Percentiles rank a stretch among this genome's conserved stretches.
phyloP scores from a whole-genome alignment of 345 rosid genomes.

The Cardamine chenopodiifolia region DNA sequence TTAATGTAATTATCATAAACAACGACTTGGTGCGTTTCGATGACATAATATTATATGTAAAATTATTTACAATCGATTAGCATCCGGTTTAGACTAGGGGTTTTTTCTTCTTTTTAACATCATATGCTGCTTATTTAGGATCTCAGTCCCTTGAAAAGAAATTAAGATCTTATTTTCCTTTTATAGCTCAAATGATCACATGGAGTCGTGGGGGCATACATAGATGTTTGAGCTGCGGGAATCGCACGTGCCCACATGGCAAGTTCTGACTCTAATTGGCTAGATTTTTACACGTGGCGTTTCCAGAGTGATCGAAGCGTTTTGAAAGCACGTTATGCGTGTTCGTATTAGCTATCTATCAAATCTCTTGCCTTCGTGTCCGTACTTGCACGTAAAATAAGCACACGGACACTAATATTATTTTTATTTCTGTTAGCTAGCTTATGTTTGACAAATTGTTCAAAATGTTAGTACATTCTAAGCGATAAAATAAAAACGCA shows the following conservation, averaged over 20 bases:
- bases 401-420: slow-evolving; percentile 39
- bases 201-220: slow-evolving; percentile 34
- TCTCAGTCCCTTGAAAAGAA: neutral
- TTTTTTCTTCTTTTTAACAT: neutral
- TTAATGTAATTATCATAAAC: slow-evolving; percentile 26
- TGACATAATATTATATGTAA: neutral
- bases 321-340: slow-evolving; percentile 42
- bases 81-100: neutral
- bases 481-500: neutral
- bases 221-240: slow-evolving; percentile 36
- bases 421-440: slow-evolving; percentile 5
- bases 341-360: slow-evolving; percentile 38
- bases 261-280: slow-evolving; percentile 39
- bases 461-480: neutral
- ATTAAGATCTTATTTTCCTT: neutral
- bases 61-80: neutral
- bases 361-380: slow-evolving; percentile 32
- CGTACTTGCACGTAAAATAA: slow-evolving; percentile 36
- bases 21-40: slow-evolving; percentile 24
- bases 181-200: slow-evolving; percentile 30
- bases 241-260: slow-evolving; percentile 46
- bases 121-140: slow-evolving; percentile 1
- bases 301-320: slow-evolving; percentile 33
- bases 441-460: neutral
- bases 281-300: slow-evolving; percentile 32